Evolutionary conservation across 345 rosid genomes (phyloP), one percentile per base, ranked within the genome.

Genomic region (Gossypium arboreum): DNA sequence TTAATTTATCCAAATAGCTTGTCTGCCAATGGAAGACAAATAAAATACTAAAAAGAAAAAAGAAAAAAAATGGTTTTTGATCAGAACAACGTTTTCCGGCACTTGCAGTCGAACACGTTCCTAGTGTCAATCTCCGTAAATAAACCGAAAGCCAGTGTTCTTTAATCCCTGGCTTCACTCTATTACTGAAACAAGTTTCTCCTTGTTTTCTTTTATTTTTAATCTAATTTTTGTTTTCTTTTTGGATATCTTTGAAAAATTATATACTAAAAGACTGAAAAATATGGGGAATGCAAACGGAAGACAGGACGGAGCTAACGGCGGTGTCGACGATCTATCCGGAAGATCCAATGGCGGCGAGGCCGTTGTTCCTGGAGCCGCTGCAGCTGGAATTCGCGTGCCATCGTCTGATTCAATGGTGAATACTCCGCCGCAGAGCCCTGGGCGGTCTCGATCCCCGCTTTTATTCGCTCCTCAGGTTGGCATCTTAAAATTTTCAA

Each of bases 221-320:
- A 55, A 57, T 22, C 29, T 57, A 57, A 22, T 57, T 22, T 51
- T 39, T 12, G 45, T 18, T 50, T 68, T 51, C 24, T 8, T 39
- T 54, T 65, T 20, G 45, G 66, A 44, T 75, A 72, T 75, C 18
- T 43, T n/a, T 27, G 24, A 8, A 51, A 44, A 65, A 51, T 44
- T 18, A 55, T 5, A 15, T 45, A 50, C 7, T 24, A 50, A 22
- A 27, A 34, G 18, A 55, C 11, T 55, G 24, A 58, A 17, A 29
- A 24, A 51, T 74, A 94, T 94, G 98, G 98, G 98, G n/a, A 94
- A 94, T 84, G 91, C 90, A 9, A 92, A 83, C 79, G 98, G 90
- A 12, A 88, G 87, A 80, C 93, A 85, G 72, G 88, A 79, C 11
- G 83, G 81, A 43, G 79, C 65, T 63, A 71, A 61, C 66, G 75